Base-by-base conservation (phyloP, 2,329 filamentous ascomycete species). In the Nothomitra cinnamomea region DNA sequence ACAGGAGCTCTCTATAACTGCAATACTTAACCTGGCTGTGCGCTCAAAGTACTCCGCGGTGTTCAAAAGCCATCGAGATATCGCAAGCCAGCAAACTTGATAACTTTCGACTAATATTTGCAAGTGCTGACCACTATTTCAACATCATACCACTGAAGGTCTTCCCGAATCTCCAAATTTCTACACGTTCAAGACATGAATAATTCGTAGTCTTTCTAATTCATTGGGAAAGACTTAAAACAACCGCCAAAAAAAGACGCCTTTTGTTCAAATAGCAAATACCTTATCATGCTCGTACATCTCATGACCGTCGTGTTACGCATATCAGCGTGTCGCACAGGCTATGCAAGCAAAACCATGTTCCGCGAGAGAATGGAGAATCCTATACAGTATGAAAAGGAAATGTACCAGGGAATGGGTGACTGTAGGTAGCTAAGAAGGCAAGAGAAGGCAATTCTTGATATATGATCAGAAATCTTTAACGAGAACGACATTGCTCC, bases 101-200 rank as follows among this genome's bases (percentile, higher is more conserved):
- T n/a, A 41, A 19, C 15, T 41, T 41, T 41, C 17, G 38, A 41
- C 13, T n/a, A 19, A 7, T 25, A 12, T 17, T 25, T 25, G 43
- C 21, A 48, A 48, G 1, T 32, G 43, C 12, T 48, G 24, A 28
- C 45, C 24, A 28, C 15, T 49, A 17, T 49, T 35, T 19, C 10
- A 35, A 49, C 24, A 49, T 6, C 45, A 32, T 5, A 35, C 45
- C 45, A 49, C 45, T 17, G 12, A 35, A 49, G 45, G 45, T 17
- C 45, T 35, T 49, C 45, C 45, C 24, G 8, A 49, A 21, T 35
- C 19, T 17, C 32, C 32, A 13, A 49, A 28, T 8, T 28, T 49
- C 45, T 49, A 49, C 45, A 49, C 45, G 25, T 49, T 49, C 15
- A 28, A n/a, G 45, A 35, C 45, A 35, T 49, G 45, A 35, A 49